Base-by-base conservation (phyloP, 495 filamentous ascomycete species). In the Friedmanniomyces endolithicus region DNA sequence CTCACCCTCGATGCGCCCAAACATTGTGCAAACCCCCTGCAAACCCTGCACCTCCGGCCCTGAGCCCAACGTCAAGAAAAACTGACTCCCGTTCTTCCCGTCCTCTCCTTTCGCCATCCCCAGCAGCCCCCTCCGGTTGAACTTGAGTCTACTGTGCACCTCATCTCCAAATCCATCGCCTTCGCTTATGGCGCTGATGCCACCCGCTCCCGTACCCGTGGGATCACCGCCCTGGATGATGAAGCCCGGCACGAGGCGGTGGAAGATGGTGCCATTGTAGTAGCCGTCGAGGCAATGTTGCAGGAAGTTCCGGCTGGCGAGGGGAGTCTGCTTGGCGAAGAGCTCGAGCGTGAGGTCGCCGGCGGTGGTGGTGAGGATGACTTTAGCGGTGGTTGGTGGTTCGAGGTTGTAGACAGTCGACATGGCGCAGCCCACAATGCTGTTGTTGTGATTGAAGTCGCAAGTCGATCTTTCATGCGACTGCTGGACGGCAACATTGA, bases 261-360 rank as follows among this genome's bases (percentile, higher is more conserved):
- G 92, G 73, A 98, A 97, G 57, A 88, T 82, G 0, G 90, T 95
- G 60, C 80, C 77, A 47, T 84, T 81, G 71, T 97, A 99, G 76
- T 97, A 96, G 54, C 87, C 86, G 68, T 99, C 89, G 54, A 94
- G 77, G 66, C 85, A 89, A 64, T 87, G 85, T 69, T 99, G 92
- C 19, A 99, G 82, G 73, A 99, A 99, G 71, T 95, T 95, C 53
- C 90, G 88, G 62, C 80, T 87, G 0, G 92, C 86, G 54, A 94
- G 78, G 29, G 92, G 92, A 0, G 86, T 86, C 69, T 99, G 90
- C 55, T 87, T 88, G 19, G 88, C 89, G 75, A 94, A 98, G 49
- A 98, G 82, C 60, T 94, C 83, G 75, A 98, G 78, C 29, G 83
- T 77, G 59, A 98, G 75, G 56, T 94, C 87, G 68, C 92, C 92